Conservation (phyloP, 768 basidiomycete genomes). For the Boletus sp. region DNA sequence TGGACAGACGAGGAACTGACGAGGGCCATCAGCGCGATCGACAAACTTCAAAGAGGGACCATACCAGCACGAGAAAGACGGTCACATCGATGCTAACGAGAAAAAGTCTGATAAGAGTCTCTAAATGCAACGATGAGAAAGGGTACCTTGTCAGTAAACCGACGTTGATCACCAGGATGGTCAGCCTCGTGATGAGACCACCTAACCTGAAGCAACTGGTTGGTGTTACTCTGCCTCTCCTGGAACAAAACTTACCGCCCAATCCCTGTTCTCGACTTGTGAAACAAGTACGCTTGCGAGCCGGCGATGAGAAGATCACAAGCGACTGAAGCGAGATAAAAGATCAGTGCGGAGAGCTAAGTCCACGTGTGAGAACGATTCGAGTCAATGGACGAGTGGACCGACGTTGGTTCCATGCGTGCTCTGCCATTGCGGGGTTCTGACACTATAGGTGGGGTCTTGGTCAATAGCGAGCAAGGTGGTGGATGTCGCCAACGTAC, state of each 20-base stretch:
- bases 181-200: conserved; percentile 32
- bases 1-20: conserved; percentile 35
- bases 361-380: not conserved
- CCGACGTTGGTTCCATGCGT: conserved; percentile 32
- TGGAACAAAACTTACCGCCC: conserved; percentile 21
- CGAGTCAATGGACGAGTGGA: not conserved
- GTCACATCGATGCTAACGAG: conserved; percentile 28
- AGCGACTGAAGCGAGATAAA: conserved; percentile 32
- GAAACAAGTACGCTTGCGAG: conserved; percentile 34
- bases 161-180: conserved; percentile 34
- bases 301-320: conserved; percentile 35
- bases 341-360: conserved; percentile 31
- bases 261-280: conserved; percentile 28
- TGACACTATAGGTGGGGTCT: conserved; percentile 13
- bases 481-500: conserved; percentile 9
- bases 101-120: not conserved
- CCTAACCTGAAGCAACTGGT: conserved; percentile 23
- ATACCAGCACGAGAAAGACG: conserved; percentile 26
- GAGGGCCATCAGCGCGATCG: not conserved
- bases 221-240: not conserved
- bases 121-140: not conserved
- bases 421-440: conserved; percentile 32
- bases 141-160: conserved; percentile 35
- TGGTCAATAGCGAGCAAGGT: not conserved
- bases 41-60: not conserved